A percentile compares a stretch with the other conserved stretches of the same genome.
These are phyloP conservation scores for Neopestalotiopsis rosae DNA, from an alignment of 2,329 filamentous ascomycete genomes.

Conservation along the genomic window DNA sequence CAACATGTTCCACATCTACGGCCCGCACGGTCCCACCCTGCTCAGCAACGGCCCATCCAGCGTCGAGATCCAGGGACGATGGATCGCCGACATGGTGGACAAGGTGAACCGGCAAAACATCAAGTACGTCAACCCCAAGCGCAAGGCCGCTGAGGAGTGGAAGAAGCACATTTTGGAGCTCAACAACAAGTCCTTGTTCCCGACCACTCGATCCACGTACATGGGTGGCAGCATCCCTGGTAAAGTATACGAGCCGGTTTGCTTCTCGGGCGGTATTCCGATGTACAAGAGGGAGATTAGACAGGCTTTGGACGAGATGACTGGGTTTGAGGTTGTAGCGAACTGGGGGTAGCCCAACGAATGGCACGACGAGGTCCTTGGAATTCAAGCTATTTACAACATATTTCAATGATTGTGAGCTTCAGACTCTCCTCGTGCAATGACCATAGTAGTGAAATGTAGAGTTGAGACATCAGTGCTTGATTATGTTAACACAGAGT, in stretches of 20 bases:
- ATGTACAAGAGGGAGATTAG: conserved; percentile 32
- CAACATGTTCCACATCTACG: conserved; percentile 53
- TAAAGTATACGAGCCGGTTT: conserved; percentile 57
- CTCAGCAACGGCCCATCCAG: conserved; percentile 61
- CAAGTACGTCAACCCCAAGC: conserved; percentile 55
- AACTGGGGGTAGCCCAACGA: too few species aligned
- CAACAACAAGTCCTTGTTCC: conserved; percentile 53
- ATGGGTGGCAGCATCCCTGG: conserved; percentile 62
- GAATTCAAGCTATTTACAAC: too few species aligned
- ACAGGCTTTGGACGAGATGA: conserved; percentile 11
- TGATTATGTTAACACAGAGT: too few species aligned
- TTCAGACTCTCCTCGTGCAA: too few species aligned
- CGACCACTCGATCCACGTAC: conserved; percentile 55
- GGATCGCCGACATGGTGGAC: conserved; percentile 56
- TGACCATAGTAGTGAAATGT: too few species aligned
- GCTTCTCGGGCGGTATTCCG: conserved; percentile 49
- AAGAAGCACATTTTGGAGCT: conserved; percentile 53
- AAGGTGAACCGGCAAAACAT: conserved; percentile 51
- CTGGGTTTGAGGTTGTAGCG: conserved; percentile 14
- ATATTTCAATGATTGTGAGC: too few species aligned
- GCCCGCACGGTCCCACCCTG: conserved; percentile 60
- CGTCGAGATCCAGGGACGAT: conserved; percentile 61
- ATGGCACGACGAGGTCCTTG: too few species aligned
- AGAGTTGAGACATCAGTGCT: too few species aligned
- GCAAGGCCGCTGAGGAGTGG: conserved; percentile 52